Evolutionary conservation across 192 early-diverging fungal species (phyloP), one percentile per base, ranked within the genome.

Genomic region (Rhizoclosmatium globosum): DNA sequence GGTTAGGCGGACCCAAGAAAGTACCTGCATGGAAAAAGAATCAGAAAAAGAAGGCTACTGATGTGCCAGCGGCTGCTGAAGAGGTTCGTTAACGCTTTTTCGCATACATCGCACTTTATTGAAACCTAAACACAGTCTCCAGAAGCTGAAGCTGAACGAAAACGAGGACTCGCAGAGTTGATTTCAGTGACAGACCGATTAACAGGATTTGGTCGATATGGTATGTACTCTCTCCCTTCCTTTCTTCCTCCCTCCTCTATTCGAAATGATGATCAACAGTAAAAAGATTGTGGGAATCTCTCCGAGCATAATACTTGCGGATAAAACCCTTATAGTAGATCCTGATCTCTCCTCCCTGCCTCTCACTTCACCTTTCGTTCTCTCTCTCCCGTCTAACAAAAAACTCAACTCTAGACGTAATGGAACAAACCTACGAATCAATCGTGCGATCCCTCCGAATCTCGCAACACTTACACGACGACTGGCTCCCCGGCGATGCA

Each of bases 381-480:
- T 31, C 23, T 17, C 53, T 67, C 67, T 21, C 56, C n/a, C 45
- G 45, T 56, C 17, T n/a, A 4, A n/a, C 39, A 53, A 13, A 53
- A 7, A 21, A 62, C 23, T 62, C 60, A 19, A 53, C 1, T 62
- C 1, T 68, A 88, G 85, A 85, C 38, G 82, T 82, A 3, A 84
- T 89, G 66, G 81, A 84, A 46, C 64, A 79, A 47, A 82, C 73
- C 1, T 89, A 87, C 61, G 87, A 89, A 59, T 83, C 86, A 48
- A 82, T 89, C 19, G 82, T 83, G 3, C 72, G 87, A 41, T 74
- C 62, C 41, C 73, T 89, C 9, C 80, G 87, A 3, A 59, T 77
- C n/a, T 68, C 78, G 13, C 83, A 83, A 1, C 43, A 78, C 17
- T 58, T 86, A 1, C 17, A 38, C 39, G 85, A 87, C n/a, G 70